phyloP scores from a whole-genome alignment of 2,329 filamentous ascomycete species.

The Dothiorella sarmentorum region DNA sequence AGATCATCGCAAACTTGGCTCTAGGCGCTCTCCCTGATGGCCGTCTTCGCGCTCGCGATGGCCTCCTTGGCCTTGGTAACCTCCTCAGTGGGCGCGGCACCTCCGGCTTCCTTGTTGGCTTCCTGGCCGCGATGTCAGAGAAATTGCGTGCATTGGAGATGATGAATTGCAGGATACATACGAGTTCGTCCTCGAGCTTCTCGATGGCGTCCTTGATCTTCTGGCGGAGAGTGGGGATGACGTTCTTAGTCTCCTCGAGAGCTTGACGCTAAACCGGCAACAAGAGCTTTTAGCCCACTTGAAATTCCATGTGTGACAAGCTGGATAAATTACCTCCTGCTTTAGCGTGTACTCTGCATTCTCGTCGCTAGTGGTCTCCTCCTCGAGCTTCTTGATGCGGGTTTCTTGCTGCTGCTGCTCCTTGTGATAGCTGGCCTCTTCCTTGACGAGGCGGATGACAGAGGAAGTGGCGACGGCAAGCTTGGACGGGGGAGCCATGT shows the following conservation, averaged over 20 bases:
- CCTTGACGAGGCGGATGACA: slow-evolving; percentile 81
- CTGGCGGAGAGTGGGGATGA: slow-evolving; percentile 69
- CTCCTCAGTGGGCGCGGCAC: slow-evolving; percentile 40
- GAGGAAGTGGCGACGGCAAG: slow-evolving; percentile 77
- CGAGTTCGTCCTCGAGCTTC: slow-evolving; percentile 73
- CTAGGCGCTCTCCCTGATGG: slow-evolving; percentile 33
- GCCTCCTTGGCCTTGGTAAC: slow-evolving; percentile 46
- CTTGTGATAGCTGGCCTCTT: slow-evolving; percentile 85
- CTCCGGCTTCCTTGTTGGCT: slow-evolving; percentile 38
- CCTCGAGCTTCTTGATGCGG: slow-evolving; percentile 66
- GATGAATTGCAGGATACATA: slow-evolving; percentile 32
- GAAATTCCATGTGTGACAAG: too few relatives aligned
- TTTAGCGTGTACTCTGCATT: slow-evolving; percentile 77
- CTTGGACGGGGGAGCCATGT: slow-evolving; percentile 73
- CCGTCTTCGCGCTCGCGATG: slow-evolving; percentile 39
- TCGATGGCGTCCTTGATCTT: slow-evolving; percentile 69
- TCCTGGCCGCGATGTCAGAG: slow-evolving; percentile 32
- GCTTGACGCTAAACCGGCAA: slow-evolving; percentile 61
- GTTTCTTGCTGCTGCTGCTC: slow-evolving; percentile 74
- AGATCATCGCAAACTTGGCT: not conserved
- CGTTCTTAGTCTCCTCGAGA: slow-evolving; percentile 80
- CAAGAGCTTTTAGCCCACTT: too few relatives aligned
- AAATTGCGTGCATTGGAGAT: not conserved
- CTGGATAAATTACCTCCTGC: slow-evolving; percentile 94
- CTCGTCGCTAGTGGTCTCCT: slow-evolving; percentile 56